A percentile compares a stretch with the other conserved stretches of the same genome.
phyloP scores from a whole-genome alignment of 768 basidiomycete genomes.

The Lentinula sp. region DNA sequence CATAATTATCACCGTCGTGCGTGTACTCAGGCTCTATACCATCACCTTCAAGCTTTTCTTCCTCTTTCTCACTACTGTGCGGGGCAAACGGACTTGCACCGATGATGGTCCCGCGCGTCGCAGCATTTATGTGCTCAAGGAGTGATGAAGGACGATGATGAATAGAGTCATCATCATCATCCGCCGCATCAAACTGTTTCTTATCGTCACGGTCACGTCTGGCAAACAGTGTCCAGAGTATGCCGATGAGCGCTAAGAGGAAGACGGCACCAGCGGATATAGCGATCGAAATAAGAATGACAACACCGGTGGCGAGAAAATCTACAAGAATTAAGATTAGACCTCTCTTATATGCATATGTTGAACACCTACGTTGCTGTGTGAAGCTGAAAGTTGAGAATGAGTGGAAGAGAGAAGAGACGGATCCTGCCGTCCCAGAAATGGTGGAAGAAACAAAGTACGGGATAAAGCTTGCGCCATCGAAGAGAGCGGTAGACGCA shows the following conservation, averaged over 20 bases:
- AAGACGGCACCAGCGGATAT: conserved; percentile 93
- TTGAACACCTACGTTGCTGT: conserved; percentile 51
- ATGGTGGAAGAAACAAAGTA: conserved; percentile 67
- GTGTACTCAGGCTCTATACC: conserved; percentile 52
- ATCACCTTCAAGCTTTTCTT: conserved; percentile 33
- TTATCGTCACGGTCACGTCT: conserved; percentile 77
- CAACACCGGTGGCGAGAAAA: conserved; percentile 86
- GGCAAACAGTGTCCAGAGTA: conserved; percentile 85
- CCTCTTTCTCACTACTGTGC: conserved; percentile 50
- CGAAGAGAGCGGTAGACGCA: conserved; percentile 81
- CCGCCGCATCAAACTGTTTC: conserved; percentile 60
- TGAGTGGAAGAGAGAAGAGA: conserved; percentile 82
- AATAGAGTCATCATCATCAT: conserved; percentile 70
- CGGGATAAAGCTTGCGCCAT: conserved; percentile 77
- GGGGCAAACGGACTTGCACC: conserved; percentile 40
- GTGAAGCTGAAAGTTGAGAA: conserved; percentile 70
- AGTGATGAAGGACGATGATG: conserved; percentile 83
- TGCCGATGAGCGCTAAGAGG: conserved; percentile 76
- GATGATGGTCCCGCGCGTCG: conserved; percentile 78
- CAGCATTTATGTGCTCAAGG: conserved; percentile 87
- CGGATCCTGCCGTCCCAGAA: conserved; percentile 61
- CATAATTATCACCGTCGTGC: conserved; percentile 71
- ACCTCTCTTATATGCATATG: background rate
- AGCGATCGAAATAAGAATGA: conserved; percentile 96
- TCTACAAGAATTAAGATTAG: conserved; percentile 33